These are phyloP conservation scores for Candida alai DNA, from an alignment of 805 yeast genomes.

Conservation along the genomic window DNA sequence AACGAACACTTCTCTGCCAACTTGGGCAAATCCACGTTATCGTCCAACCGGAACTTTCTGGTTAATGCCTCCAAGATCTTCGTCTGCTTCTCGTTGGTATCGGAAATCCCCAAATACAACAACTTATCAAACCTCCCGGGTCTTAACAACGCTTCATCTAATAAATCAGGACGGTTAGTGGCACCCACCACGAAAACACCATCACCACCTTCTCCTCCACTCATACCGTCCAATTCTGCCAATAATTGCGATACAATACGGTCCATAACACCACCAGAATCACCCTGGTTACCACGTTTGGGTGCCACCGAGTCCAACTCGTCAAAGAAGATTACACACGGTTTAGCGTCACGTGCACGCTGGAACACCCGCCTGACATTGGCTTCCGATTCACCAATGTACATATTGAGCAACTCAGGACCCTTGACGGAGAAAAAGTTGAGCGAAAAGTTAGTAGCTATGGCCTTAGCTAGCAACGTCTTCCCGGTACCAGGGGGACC, in stretches of 20 bases:
- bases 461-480: conserved; percentile 92
- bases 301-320: conserved; percentile 98
- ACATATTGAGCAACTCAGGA: conserved; percentile 94
- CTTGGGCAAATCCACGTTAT: conserved; percentile 51
- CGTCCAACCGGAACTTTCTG: conserved; percentile 65
- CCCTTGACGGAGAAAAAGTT: conserved; percentile 97
- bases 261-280: conserved; percentile 99
- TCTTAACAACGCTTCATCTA: conserved; percentile 89
- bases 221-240: conserved; percentile 97
- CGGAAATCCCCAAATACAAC: conserved; percentile 90
- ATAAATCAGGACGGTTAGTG: conserved; percentile 90
- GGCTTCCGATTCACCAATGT: conserved; percentile 97
- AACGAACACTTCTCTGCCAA: conserved; percentile 75
- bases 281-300: conserved; percentile 97
- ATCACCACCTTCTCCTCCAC: conserved; percentile 54
- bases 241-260: conserved; percentile 92
- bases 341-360: conserved; percentile 92
- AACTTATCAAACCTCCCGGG: conserved; percentile 96
- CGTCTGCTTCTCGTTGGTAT: conserved; percentile 82
- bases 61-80: conserved; percentile 86
- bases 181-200: conserved; percentile 99
- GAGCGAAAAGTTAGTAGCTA: conserved; percentile 90
- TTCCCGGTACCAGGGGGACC: conserved; percentile 99
- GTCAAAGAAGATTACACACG: conserved; percentile 96
- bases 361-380: conserved; percentile 94